A percentile compares a stretch with the other conserved stretches of the same genome.
phyloP scores from a whole-genome alignment of 2,329 filamentous ascomycete species.

The Exophiala spinifera region DNA sequence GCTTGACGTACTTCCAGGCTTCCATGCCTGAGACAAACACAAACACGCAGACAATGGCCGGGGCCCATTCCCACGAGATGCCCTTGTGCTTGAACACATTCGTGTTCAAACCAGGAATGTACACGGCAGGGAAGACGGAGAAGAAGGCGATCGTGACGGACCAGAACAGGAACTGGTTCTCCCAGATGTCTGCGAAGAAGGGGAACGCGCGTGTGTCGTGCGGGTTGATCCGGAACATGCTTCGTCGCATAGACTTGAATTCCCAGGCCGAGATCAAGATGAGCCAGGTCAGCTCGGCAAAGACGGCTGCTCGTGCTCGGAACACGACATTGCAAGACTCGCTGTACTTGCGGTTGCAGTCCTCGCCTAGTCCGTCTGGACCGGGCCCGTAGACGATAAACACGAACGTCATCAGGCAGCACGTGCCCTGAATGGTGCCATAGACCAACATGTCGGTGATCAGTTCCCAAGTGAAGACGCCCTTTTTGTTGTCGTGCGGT shows the following conservation, averaged over 20 bases:
- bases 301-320: slow-evolving; percentile 69
- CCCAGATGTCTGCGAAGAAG: slow-evolving; percentile 64
- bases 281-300: slow-evolving; percentile 71
- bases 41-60: slow-evolving; percentile 58
- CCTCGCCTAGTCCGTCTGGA: slow-evolving; percentile 50
- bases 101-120: slow-evolving; percentile 64
- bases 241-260: slow-evolving; percentile 70
- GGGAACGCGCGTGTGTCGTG: slow-evolving; percentile 51
- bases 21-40: slow-evolving; percentile 64
- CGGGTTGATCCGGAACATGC: slow-evolving; percentile 64
- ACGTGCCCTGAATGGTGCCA: slow-evolving; percentile 50
- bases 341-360: slow-evolving; percentile 54
- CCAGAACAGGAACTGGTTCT: slow-evolving; percentile 69
- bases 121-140: slow-evolving; percentile 58
- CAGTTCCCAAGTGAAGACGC: slow-evolving; percentile 53
- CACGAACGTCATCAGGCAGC: slow-evolving; percentile 50
- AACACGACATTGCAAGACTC: slow-evolving; percentile 55
- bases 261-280: slow-evolving; percentile 76
- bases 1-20: slow-evolving; percentile 64
- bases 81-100: slow-evolving; percentile 63
- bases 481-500: slow-evolving; percentile 51
- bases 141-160: slow-evolving; percentile 57
- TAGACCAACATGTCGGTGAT: slow-evolving; percentile 55
- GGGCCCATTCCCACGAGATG: slow-evolving; percentile 66
- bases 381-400: slow-evolving; percentile 50